phyloP scores from a whole-genome alignment of 1,139 yeast species.

The Citeromyces hawaiiensis region DNA sequence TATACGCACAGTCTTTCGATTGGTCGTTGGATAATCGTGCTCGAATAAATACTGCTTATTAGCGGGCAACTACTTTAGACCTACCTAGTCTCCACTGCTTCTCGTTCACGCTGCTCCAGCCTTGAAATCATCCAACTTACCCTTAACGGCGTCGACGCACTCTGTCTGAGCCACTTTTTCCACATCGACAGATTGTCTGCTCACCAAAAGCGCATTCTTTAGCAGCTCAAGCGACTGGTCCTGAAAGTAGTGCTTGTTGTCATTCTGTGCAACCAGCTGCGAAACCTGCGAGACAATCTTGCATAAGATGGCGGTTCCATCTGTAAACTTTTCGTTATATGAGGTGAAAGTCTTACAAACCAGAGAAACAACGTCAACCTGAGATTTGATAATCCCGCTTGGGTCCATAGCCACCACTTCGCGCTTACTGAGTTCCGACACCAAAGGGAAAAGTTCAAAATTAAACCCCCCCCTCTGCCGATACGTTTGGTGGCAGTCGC shows the following conservation, averaged over 20 bases:
- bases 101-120: too few species aligned
- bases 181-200: slow-evolving; percentile 21
- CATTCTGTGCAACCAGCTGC: slow-evolving; percentile 15
- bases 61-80: too few species aligned
- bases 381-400: slow-evolving; percentile 49
- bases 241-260: slow-evolving; percentile 23
- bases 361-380: slow-evolving; percentile 51
- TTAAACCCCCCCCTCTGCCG: slow-evolving; percentile 51
- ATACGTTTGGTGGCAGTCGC: slow-evolving; percentile 18
- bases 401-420: slow-evolving; percentile 58
- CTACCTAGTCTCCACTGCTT: too few species aligned
- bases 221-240: slow-evolving; percentile 54
- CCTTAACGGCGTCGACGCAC: slow-evolving; percentile 1
- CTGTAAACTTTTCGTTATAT: slow-evolving; percentile 16
- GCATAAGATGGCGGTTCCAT: slow-evolving; percentile 11
- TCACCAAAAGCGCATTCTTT: slow-evolving; percentile 41
- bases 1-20: too few species aligned
- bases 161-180: slow-evolving; percentile 1
- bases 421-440: slow-evolving; percentile 50
- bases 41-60: too few species aligned
- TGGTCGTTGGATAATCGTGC: too few species aligned
- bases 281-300: slow-evolving; percentile 11
- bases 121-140: neutral
- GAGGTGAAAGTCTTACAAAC: slow-evolving; percentile 65
- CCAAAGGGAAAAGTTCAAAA: slow-evolving; percentile 61